Evolutionary conservation across 257 asterid species (phyloP), one percentile per base, ranked within the genome.

Genomic region (Solanum phureja): DNA sequence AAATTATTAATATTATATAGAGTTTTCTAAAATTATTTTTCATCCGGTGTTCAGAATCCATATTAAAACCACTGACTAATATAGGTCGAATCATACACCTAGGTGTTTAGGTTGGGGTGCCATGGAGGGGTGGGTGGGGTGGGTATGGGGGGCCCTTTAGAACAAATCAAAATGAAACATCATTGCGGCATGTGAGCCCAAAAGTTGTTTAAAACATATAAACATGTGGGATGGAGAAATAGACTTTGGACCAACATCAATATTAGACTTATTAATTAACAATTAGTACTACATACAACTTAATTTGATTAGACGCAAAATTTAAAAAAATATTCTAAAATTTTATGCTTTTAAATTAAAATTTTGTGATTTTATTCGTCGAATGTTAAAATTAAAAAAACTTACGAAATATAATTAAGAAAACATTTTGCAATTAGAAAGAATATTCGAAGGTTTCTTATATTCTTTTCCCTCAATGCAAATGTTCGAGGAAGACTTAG

Each of bases 31-130:
- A 46, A 46, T 5, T 46, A 1, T 4, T 46, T 46, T 46, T 13
- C 7, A 46, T 13, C 1, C 6, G 0, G 2, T 46, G 5, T 46
- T 0, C 6, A 0, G 2, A 49, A 2, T 13, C 0, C 7, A 1
- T 49, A 49, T 46, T 46, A 46, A 46, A 46, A 46, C 0, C 7
- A 46, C 2, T 14, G 19, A 46, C 3, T 13, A 46, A 46, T 46
- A 13, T 46, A 49, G 3, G 18, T 19, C 1, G n/a, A 56, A 4
- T 21, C 27, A 21, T 21, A 60, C 29, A 23, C 29, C 69, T 8
- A 60, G 6, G 10, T 21, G 29, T 60, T 60, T 60, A 60, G 68
- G 68, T 60, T 21, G 68, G 68, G 68, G 68, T 21, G 11, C 5
- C 66, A 19, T 7, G 27, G 27, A 3, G 4, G 0, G 5, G 49